Base-by-base conservation (phyloP, 805 yeast species). In the Candida sanyiensis region DNA sequence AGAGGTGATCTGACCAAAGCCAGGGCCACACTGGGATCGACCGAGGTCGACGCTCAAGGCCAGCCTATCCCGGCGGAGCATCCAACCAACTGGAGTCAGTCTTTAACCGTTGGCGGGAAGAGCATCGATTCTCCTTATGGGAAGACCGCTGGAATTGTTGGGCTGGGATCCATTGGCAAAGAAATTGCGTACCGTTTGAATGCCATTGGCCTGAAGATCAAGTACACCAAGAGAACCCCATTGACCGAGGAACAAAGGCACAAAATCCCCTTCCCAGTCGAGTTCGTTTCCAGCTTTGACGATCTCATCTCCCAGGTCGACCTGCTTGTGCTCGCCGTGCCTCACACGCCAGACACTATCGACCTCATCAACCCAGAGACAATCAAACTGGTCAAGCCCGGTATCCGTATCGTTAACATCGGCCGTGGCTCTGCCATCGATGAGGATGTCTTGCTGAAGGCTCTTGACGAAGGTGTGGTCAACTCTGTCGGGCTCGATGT, bases 401-500 rank as follows among this genome's bases (percentile, higher is more conserved):
- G 83, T 2, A 67, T 79, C 13, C 66, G 83, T 39, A 61, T 83
- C 21, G 76, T 83, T 34, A 83, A 83, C 52, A 77, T 83, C 29
- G 93, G 93, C 3, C 66, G 94, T 42, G 94, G 93, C 2, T 49
- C 69, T 7, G 72, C 82, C 25, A 67, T 83, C 39, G 76, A 82
- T 48, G 31, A 28, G 28, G 64, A 70, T 11, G 87, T 75, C 3
- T 56, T 83, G 36, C 63, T 82, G 8, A 65, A 60, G 6, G 88
- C 80, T 0, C 63, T 83, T 40, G 65, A 76, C 39, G 46, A 67
- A 5, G 85, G 85, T 1, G 72, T 78, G 38, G 65, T 83, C 3
- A 59, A 69, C n/a, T 74, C 78, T 52, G 83, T 79, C 7, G 90
- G 89, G 0, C 54, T 82, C 25, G 94, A 83, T 51, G 94, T 83